Conservation (phyloP, 371 early-diverging fungal genomes). For the Haplosporangium sp. region DNA sequence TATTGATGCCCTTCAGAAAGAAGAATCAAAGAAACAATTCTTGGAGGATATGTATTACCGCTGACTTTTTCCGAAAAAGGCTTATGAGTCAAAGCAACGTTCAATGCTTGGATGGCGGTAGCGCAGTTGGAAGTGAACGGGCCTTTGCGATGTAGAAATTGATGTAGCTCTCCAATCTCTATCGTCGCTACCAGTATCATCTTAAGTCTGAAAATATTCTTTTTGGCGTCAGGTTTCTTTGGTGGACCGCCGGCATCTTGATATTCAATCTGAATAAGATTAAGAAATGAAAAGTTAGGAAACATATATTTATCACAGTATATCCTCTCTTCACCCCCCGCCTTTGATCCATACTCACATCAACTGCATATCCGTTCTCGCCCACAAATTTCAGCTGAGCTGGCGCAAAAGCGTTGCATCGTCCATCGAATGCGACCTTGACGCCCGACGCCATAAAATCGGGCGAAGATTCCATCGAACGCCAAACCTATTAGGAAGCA, state of each 20-base stretch:
- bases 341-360: conserved; percentile 5
- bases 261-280: not conserved
- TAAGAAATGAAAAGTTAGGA: not conserved
- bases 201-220: conserved; percentile 30
- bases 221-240: conserved; percentile 16
- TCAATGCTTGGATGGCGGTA: conserved; percentile 47
- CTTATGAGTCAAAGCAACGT: conserved; percentile 31
- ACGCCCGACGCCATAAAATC: conserved; percentile 21
- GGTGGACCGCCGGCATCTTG: not conserved
- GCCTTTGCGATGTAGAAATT: conserved; percentile 58
- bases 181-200: conserved; percentile 16
- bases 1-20: not conserved
- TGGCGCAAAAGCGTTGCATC: conserved; percentile 58
- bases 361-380: conserved; percentile 4
- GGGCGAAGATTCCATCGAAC: conserved; percentile 43
- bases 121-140: conserved; percentile 54
- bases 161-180: conserved; percentile 52
- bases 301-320: not conserved
- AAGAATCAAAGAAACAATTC: not conserved
- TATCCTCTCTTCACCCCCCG: not conserved
- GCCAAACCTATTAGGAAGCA: conserved; percentile 45
- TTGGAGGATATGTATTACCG: conserved; percentile 1
- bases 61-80: conserved; percentile 21
- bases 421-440: conserved; percentile 60
- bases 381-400: conserved; percentile 17